A percentile compares a stretch with the other conserved stretches of the same genome.
phyloP scores from a whole-genome alignment of 1,284 basidiomycete species.

The Tylopilus orsonianus region DNA sequence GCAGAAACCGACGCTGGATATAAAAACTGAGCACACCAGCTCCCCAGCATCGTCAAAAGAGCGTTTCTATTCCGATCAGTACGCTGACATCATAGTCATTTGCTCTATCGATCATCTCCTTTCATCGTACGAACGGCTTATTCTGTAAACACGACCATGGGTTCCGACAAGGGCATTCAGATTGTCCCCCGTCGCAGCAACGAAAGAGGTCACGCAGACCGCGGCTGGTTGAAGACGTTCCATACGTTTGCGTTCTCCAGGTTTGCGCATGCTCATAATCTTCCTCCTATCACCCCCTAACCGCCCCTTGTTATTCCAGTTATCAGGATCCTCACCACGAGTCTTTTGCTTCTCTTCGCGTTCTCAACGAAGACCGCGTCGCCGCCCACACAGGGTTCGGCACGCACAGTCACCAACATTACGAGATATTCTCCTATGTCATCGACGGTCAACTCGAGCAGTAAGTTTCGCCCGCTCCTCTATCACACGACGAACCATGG shows the following conservation, averaged over 20 bases:
- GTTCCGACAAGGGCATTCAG: slow-evolving; percentile 32
- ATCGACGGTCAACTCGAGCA: slow-evolving; percentile 78
- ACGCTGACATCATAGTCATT: slow-evolving; percentile 1
- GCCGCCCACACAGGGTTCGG: slow-evolving; percentile 80
- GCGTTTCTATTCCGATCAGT: too few species aligned
- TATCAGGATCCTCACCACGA: slow-evolving; percentile 64
- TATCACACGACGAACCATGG: neutral
- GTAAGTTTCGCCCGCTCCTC: slow-evolving; percentile 39
- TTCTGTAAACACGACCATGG: slow-evolving; percentile 16
- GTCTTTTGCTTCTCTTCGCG: slow-evolving; percentile 63
- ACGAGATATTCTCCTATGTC: slow-evolving; percentile 91
- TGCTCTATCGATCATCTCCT: too few species aligned
- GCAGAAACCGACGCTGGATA: slow-evolving; percentile 8
- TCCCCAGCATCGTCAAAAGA: neutral
- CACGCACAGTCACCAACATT: slow-evolving; percentile 80
- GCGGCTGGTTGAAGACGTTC: slow-evolving; percentile 90
- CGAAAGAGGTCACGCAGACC: slow-evolving; percentile 78
- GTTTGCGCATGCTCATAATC: slow-evolving; percentile 42
- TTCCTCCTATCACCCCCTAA: neutral
- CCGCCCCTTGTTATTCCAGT: slow-evolving; percentile 32
- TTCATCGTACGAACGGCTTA: neutral
- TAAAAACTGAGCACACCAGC: slow-evolving; percentile 12
- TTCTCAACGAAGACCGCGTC: slow-evolving; percentile 92
- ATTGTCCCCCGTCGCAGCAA: slow-evolving; percentile 59
- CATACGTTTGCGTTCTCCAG: slow-evolving; percentile 83